Conservation (phyloP, 192 early-diverging fungal species). For the Backusella mclennaniae region DNA sequence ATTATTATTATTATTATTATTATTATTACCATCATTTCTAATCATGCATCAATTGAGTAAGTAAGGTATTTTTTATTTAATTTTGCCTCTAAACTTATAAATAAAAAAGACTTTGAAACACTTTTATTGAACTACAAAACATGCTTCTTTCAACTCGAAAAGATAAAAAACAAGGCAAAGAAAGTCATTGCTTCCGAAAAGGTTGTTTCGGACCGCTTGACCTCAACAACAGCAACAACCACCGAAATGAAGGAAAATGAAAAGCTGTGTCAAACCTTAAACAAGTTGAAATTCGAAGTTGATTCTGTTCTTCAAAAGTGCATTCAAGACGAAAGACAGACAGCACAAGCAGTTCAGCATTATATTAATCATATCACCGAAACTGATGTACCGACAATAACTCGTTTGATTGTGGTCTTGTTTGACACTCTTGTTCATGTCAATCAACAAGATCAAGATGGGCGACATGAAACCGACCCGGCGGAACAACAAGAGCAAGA, state of each 20-base stretch:
- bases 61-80: background rate
- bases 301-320: background rate
- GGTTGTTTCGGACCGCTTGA: background rate
- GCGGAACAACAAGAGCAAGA: background rate
- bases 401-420: background rate
- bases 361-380: background rate
- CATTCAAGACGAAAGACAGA: background rate
- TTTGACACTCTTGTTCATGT: conserved; percentile 2
- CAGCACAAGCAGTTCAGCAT: background rate
- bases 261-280: background rate
- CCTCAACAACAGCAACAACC: background rate
- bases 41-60: conserved; percentile 3
- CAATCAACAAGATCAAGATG: background rate
- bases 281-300: conserved; percentile 1
- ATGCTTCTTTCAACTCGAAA: background rate
- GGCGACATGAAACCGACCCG: background rate
- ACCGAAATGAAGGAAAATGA: background rate
- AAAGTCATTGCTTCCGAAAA: background rate
- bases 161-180: background rate
- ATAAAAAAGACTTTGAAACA: background rate
- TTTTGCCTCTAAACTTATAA: background rate
- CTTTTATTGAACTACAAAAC: conserved; percentile 1
- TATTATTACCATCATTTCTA: background rate
- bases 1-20: background rate
- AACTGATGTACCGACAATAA: background rate